Conservation (phyloP, 2,329 filamentous ascomycete species). For the Hirsutella minnesotensis region DNA sequence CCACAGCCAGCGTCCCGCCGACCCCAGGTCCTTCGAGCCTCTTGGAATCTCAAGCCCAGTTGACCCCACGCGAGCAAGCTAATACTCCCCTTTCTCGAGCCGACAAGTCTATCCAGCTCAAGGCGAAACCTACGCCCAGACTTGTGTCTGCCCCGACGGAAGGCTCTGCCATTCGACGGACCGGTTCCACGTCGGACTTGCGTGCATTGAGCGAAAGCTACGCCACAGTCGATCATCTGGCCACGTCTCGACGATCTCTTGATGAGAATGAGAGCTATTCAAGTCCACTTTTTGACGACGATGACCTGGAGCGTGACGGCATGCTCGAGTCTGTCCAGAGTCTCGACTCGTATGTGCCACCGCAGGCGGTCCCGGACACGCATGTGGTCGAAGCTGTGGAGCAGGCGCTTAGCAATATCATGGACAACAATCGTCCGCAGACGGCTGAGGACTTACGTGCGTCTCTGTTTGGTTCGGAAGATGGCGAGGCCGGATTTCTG, state of each 20-base stretch:
- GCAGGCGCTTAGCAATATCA: slow-evolving; percentile 80
- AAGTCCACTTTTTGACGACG: slow-evolving; percentile 65
- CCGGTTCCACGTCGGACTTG: slow-evolving; percentile 37
- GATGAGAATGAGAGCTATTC: slow-evolving; percentile 53
- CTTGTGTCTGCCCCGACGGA: slow-evolving; percentile 23
- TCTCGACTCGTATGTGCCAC: slow-evolving; percentile 52
- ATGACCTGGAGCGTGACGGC: slow-evolving; percentile 61
- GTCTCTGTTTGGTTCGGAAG: slow-evolving; percentile 46
- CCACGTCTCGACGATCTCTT: slow-evolving; percentile 49
- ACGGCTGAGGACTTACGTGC: slow-evolving; percentile 52
- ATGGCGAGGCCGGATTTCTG: slow-evolving; percentile 34
- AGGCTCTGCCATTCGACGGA: slow-evolving; percentile 23
- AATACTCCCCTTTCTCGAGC: slow-evolving; percentile 13
- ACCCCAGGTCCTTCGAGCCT: neutral
- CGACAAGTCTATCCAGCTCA: slow-evolving; percentile 28
- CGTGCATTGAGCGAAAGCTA: slow-evolving; percentile 23
- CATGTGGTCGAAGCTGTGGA: slow-evolving; percentile 88
- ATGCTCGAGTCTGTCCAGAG: slow-evolving; percentile 64
- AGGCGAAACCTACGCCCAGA: slow-evolving; percentile 28
- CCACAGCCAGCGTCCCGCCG: slow-evolving; percentile 19
- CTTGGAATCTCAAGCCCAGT: slow-evolving; percentile 1
- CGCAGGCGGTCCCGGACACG: slow-evolving; percentile 54
- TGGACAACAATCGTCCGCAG: slow-evolving; percentile 62
- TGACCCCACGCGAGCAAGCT: slow-evolving; percentile 4
- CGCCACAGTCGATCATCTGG: slow-evolving; percentile 27